Conservation (phyloP, 1,139 yeast species). For the Nakaseomyces delphensis region DNA sequence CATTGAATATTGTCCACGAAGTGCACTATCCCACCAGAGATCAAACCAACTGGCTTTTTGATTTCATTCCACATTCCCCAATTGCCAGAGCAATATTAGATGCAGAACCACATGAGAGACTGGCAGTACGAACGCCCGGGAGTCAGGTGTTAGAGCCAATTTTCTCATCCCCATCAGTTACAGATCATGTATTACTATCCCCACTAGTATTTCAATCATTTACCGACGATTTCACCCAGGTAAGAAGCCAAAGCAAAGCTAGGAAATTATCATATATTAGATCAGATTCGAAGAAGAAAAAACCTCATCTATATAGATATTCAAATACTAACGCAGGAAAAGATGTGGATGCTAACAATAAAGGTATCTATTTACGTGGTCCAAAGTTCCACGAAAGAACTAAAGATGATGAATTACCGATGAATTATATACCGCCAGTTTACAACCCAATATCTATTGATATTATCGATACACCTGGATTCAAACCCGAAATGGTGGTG, state of each 20-base stretch:
- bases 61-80: conserved; percentile 39
- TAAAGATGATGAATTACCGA: conserved; percentile 12
- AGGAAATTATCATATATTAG: conserved; percentile 11
- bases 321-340: not conserved
- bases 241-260: conserved; percentile 13
- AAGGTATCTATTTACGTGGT: conserved; percentile 3
- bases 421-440: conserved; percentile 37
- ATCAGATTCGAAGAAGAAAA: conserved; percentile 4
- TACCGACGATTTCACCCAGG: conserved; percentile 22
- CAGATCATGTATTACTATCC: conserved; percentile 27
- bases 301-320: conserved; percentile 4
- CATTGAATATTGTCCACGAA: conserved; percentile 39
- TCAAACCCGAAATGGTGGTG: conserved; percentile 53
- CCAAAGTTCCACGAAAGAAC: not conserved
- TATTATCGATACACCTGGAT: conserved; percentile 64
- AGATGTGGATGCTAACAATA: conserved; percentile 9
- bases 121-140: conserved; percentile 30
- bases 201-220: conserved; percentile 34
- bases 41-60: conserved; percentile 46
- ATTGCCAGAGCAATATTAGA: conserved; percentile 43
- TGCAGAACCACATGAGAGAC: conserved; percentile 33
- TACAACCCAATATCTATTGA: conserved; percentile 56
- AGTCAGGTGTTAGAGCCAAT: conserved; percentile 26
- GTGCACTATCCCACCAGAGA: conserved; percentile 56
- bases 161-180: conserved; percentile 25